A percentile compares a stretch with the other conserved stretches of the same genome.
Conservation (phyloP, 371 early-diverging fungal genomes). For the Sanchytrium tribonematis region DNA sequence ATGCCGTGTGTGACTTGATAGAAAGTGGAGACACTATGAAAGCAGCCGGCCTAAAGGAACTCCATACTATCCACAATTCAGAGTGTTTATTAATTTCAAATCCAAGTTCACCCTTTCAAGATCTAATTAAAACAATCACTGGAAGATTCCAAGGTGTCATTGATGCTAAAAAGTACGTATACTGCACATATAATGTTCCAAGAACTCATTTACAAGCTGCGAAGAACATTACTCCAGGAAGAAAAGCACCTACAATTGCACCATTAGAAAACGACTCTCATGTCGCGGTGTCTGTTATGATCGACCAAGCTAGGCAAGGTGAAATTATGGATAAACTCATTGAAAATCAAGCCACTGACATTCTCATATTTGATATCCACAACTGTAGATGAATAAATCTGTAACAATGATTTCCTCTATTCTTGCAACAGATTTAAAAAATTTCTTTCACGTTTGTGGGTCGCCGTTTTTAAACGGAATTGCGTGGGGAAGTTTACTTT, state of each 20-base stretch:
- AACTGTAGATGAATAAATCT: slow-evolving; percentile 25
- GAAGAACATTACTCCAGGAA: slow-evolving; percentile 51
- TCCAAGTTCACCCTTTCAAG: slow-evolving; percentile 22
- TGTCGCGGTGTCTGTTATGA: slow-evolving; percentile 74
- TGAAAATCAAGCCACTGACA: slow-evolving; percentile 70
- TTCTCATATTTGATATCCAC: slow-evolving; percentile 45
- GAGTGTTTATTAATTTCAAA: slow-evolving; percentile 63
- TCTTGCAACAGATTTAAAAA: too few relatives aligned
- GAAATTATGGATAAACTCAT: slow-evolving; percentile 64
- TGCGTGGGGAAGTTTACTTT: not conserved
- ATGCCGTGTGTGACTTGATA: slow-evolving; percentile 51
- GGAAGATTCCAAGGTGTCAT: slow-evolving; percentile 68
- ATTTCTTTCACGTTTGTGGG: not conserved
- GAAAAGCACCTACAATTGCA: slow-evolving; percentile 63
- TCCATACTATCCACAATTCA: slow-evolving; percentile 43
- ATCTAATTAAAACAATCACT: slow-evolving; percentile 37
- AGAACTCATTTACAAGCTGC: slow-evolving; percentile 30
- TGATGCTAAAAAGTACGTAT: slow-evolving; percentile 51
- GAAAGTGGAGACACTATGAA: slow-evolving; percentile 94
- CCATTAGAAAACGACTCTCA: slow-evolving; percentile 53
- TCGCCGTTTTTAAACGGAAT: not conserved
- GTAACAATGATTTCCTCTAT: too few relatives aligned
- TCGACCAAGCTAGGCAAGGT: slow-evolving; percentile 36
- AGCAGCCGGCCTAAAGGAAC: slow-evolving; percentile 72
- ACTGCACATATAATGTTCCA: slow-evolving; percentile 61